A percentile compares a stretch with the other conserved stretches of the same genome.
These are phyloP conservation scores for Fonsecaea nubica DNA, from an alignment of 2,329 filamentous ascomycete species.

Conservation along the genomic window DNA sequence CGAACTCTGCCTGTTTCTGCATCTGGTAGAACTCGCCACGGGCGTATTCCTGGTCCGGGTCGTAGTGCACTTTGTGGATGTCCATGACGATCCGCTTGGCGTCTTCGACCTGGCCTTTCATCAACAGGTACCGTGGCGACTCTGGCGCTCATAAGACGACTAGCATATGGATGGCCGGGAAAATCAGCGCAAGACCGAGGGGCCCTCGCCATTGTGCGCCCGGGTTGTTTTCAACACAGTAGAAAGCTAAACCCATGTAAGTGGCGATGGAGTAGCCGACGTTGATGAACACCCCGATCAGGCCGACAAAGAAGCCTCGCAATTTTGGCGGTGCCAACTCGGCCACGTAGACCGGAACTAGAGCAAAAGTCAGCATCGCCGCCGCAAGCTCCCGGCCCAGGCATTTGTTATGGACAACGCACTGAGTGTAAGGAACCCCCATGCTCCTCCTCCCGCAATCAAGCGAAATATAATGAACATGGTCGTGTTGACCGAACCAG, in stretches of 20 bases:
- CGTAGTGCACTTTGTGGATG: slow-evolving; percentile 25
- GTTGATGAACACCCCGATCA: slow-evolving; percentile 7
- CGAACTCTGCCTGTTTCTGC: slow-evolving; percentile 28
- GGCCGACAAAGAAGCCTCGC: slow-evolving; percentile 18
- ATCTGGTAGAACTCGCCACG: slow-evolving; percentile 31
- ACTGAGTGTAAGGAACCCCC: slow-evolving; percentile 10
- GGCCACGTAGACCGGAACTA: neutral
- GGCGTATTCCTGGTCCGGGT: slow-evolving; percentile 24
- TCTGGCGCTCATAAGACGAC: slow-evolving; percentile 40
- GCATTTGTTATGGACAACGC: neutral
- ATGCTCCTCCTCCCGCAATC: slow-evolving; percentile 1
- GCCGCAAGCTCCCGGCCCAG: neutral
- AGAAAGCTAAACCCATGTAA: slow-evolving; percentile 24
- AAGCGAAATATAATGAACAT: slow-evolving; percentile 42
- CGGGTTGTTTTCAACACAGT: neutral
- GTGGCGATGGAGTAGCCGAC: slow-evolving; percentile 19
- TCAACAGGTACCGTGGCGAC: slow-evolving; percentile 41
- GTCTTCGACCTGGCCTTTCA: slow-evolving; percentile 37
- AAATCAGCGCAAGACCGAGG: slow-evolving; percentile 6
- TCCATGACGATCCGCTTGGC: slow-evolving; percentile 35
- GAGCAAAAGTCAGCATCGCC: neutral
- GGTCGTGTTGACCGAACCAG: slow-evolving; percentile 6
- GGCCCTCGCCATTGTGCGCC: slow-evolving; percentile 14
- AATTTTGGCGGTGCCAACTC: slow-evolving; percentile 21
- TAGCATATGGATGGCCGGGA: neutral